These are phyloP conservation scores for Nicotiana otophora DNA, from an alignment of 257 asterid species.

Conservation along the genomic window DNA sequence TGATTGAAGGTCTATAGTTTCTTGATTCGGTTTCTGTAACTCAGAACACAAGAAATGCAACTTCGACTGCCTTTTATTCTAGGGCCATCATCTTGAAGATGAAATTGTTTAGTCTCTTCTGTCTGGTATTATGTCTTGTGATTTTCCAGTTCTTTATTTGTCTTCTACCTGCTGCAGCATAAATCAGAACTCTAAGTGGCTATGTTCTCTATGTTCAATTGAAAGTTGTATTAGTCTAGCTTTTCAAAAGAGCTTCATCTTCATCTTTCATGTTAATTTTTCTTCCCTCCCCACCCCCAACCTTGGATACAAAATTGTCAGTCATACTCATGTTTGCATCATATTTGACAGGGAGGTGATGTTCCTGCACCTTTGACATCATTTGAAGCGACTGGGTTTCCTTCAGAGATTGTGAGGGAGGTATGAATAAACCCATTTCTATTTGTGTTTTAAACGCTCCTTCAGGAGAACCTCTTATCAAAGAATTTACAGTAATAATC, in stretches of 20 bases:
- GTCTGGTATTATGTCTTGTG: background rate
- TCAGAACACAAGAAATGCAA: background rate
- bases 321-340: background rate
- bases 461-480: background rate
- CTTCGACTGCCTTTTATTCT: background rate
- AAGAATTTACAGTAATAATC: background rate
- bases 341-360: conserved; percentile 62
- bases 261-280: background rate
- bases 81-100: background rate
- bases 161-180: background rate
- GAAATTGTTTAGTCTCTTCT: background rate
- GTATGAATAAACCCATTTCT: conserved; percentile 31
- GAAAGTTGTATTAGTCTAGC: background rate
- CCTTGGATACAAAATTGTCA: background rate
- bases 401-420: conserved; percentile 90
- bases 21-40: background rate
- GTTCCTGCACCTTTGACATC: conserved; percentile 77
- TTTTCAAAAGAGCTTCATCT: background rate
- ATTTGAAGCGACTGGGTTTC: conserved; percentile 74
- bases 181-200: background rate
- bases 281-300: background rate
- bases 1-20: background rate
- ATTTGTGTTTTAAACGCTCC: background rate
- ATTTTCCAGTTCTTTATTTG: background rate
- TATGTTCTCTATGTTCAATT: background rate